Percentiles rank a stretch among this genome's conserved stretches.
phyloP scores from a whole-genome alignment of 768 basidiomycete species.

The Strobilomyces confusus region DNA sequence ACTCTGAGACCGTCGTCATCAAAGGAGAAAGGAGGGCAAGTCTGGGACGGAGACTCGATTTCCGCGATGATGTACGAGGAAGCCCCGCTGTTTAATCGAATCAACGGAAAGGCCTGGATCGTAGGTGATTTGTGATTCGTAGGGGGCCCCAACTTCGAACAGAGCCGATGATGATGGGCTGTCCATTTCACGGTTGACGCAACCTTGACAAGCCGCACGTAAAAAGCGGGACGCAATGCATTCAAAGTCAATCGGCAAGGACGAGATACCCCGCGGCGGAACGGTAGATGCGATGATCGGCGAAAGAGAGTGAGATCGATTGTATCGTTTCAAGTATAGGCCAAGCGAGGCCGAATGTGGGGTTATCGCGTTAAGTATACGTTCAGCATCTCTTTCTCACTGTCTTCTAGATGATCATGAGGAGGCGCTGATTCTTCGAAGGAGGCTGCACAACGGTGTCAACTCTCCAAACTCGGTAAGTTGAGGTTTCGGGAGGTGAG shows the following conservation, averaged over 20 bases:
- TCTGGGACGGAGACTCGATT: constrained; percentile 1
- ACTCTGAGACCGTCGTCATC: no score
- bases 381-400: constrained; percentile 1
- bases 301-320: constrained; percentile 15
- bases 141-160: constrained; percentile 6
- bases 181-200: neutral
- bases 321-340: constrained; percentile 8
- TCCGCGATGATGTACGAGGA: no score
- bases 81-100: no score
- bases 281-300: constrained; percentile 15
- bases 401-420: neutral
- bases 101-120: neutral
- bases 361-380: neutral
- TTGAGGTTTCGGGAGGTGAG: no score
- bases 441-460: no score
- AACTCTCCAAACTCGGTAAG: no score
- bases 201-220: neutral
- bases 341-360: neutral
- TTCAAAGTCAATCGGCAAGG: constrained; percentile 6
- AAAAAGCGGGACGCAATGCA: no score
- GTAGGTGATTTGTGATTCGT: constrained; percentile 11
- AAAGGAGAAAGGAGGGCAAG: no score
- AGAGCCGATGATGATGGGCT: neutral
- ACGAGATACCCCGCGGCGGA: neutral
- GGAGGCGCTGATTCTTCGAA: no score